Base-by-base conservation (phyloP, 1,139 yeast genomes). In the Entelexis paramagnoliae region DNA sequence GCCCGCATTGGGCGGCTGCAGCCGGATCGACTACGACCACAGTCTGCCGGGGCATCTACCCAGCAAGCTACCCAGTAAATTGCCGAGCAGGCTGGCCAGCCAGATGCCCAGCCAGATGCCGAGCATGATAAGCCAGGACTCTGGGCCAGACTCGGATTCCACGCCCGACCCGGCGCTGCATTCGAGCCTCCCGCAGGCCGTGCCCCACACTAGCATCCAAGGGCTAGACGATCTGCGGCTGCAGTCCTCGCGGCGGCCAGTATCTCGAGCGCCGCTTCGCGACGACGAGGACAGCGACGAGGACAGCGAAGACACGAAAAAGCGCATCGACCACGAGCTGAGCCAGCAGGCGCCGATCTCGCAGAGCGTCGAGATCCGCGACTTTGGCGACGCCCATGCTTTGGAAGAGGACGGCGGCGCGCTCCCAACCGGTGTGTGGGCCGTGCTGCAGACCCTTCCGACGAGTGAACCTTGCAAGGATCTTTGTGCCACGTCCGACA, bases 341-440 rank as follows among this genome's bases (percentile, higher is more conserved):
- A 52, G 53, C 32, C 60, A 55, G 49, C 49, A 43, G 20, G 54
- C 49, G 13, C 52, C 51, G 13, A 10, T 47, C n/a, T 48, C 59
- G 11, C 55, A 50, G 46, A 26, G 30, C 20, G 47, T 35, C 22
- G 60, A 53, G n/a, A 50, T 56, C 8, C 58, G 61, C 20, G 61
- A 57, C 33, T 38, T 47, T n/a, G 55, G 43, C 20, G 57, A 52
- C 17, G 49, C 26, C 14, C 50, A 24, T 28, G 36, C 39, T 17
- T 50, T 40, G 16, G 43, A 47, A 26, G 51, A 47, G 14, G 50
- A 40, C 29, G 50, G 30, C 11, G 57, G 48, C 22, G 42, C 36
- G n/a, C 32, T 58, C 33, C 76, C 78, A 5, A 61, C 66, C 2
- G 80, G 80, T 1, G 72, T 77, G 8, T 77, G 79, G 64, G 63